A percentile compares a stretch with the other conserved stretches of the same genome.
phyloP scores from a whole-genome alignment of 768 basidiomycete genomes.

The Russula abietina region DNA sequence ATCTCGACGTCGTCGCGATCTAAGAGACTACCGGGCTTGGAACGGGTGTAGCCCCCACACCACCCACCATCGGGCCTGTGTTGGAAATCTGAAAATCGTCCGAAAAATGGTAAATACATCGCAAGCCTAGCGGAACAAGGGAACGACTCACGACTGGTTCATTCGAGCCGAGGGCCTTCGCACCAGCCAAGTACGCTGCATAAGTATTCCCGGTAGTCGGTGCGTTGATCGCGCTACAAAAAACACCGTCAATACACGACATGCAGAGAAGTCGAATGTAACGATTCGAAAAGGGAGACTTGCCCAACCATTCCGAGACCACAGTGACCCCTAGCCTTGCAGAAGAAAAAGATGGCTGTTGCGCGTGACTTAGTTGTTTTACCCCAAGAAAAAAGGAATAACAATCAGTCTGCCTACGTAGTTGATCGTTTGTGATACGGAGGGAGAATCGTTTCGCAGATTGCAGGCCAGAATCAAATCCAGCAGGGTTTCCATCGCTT shows the following conservation, averaged over 20 bases:
- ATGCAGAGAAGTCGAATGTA: too few species aligned
- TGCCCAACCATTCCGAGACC: slow-evolving; percentile 48
- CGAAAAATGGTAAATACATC: not conserved
- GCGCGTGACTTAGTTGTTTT: not conserved
- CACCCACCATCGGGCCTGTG: slow-evolving; percentile 39
- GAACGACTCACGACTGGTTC: slow-evolving; percentile 35
- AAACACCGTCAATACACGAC: not conserved
- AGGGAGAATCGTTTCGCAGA: slow-evolving; percentile 39
- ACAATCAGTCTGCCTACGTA: slow-evolving; percentile 35
- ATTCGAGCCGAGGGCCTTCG: slow-evolving; percentile 33
- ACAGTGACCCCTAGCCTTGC: slow-evolving; percentile 44
- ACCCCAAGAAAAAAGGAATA: not conserved
- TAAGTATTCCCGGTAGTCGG: slow-evolving; percentile 42
- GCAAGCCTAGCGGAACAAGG: not conserved
- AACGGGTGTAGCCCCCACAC: slow-evolving; percentile 28
- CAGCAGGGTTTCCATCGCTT: slow-evolving; percentile 30
- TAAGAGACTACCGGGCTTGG: not conserved
- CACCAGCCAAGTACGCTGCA: slow-evolving; percentile 37
- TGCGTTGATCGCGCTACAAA: slow-evolving; percentile 41
- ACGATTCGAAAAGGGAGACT: slow-evolving; percentile 5
- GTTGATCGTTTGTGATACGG: slow-evolving; percentile 41
- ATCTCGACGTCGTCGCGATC: not conserved
- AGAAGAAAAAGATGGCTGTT: slow-evolving; percentile 53
- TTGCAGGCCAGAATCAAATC: slow-evolving; percentile 52
- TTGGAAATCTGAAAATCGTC: slow-evolving; percentile 32